Evolutionary conservation across 2,329 filamentous ascomycete genomes (phyloP), one percentile per base, ranked within the genome.

Genomic region (Botryotinia globosa): DNA sequence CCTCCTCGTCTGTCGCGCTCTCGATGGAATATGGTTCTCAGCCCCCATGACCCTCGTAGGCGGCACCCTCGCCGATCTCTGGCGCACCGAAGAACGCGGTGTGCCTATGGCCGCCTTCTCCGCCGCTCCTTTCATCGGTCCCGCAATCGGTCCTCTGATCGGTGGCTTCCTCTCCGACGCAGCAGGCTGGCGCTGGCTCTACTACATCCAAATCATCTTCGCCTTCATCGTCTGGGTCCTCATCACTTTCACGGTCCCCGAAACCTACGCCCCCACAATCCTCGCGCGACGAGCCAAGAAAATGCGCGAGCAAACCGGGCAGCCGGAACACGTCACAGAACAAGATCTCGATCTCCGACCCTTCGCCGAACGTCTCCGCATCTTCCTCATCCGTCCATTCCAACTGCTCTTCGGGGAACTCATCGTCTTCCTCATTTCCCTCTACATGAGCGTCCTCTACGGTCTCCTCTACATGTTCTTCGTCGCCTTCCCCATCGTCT

Each of bases 71-170:
- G 91, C 93, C 18, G 93, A 97, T 83, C 82, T 96, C n/a, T 97
- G 92, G 92, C 89, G 84, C 73, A 93, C 90, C 68, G 93, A 96
- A 80, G 93, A 97, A 82, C 87, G 93, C 70, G 93, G 93, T 78
- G 91, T 96, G 2, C 92, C 93, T 29, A 96, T 97, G 93, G 93
- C 93, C 4, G 91, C 92, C 25, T 97, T 96, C 81, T 91, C 88
- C 20, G 92, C 93, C 3, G 93, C 93, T 0, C 93, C 93, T 0
- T 96, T 96, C 80, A 86, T 95, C 62, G 93, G 93, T 0, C 93
- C 93, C 66, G 92, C 92, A 2, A 90, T 92, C 76, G 91, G 91
- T 74, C 91, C 92, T 12, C 85, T 97, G 0, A 87, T 91, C 10
- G 94, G 94, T 76, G 94, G 93, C 18, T 97, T 90, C 80, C 84